These are phyloP conservation scores for Viridothelium virens DNA, from an alignment of 495 filamentous ascomycete genomes.

Conservation along the genomic window DNA sequence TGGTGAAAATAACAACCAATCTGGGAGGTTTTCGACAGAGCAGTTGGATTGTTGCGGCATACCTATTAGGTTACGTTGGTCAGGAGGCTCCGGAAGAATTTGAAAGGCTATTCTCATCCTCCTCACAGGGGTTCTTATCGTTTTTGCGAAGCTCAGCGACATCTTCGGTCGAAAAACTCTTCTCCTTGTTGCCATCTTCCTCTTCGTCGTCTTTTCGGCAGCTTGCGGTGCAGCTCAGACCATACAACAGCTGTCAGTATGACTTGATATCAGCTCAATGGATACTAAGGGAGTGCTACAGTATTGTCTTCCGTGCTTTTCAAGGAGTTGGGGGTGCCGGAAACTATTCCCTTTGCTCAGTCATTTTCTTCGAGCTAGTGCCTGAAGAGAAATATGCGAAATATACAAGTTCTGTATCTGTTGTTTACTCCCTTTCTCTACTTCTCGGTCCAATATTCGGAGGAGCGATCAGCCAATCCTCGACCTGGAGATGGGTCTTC, in stretches of 20 bases:
- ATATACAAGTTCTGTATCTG: not conserved
- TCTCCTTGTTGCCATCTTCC: slow-evolving; percentile 15
- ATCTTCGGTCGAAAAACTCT: slow-evolving; percentile 19
- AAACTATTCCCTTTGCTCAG: slow-evolving; percentile 43
- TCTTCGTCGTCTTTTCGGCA: slow-evolving; percentile 22
- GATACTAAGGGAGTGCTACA: not conserved
- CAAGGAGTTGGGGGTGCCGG: slow-evolving; percentile 53
- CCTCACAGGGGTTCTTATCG: not conserved
- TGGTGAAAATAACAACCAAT: too few relatives aligned
- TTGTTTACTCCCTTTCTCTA: not conserved
- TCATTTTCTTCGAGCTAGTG: slow-evolving; percentile 46
- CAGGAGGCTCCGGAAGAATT: too few relatives aligned
- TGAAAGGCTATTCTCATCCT: too few relatives aligned
- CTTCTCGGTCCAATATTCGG: slow-evolving; percentile 3
- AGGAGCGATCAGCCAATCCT: not conserved
- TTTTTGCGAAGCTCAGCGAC: slow-evolving; percentile 21
- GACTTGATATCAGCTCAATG: not conserved
- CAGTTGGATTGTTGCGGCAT: too few relatives aligned
- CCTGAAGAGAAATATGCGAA: slow-evolving; percentile 35
- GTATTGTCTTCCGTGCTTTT: slow-evolving; percentile 46
- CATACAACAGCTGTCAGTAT: slow-evolving; percentile 24
- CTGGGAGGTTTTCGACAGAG: too few relatives aligned
- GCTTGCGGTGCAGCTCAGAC: slow-evolving; percentile 25
- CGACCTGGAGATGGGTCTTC: slow-evolving; percentile 15
- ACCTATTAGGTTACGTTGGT: too few relatives aligned